phyloP scores from a whole-genome alignment of 2,329 filamentous ascomycete species.

The Furcasterigmium sp. region DNA sequence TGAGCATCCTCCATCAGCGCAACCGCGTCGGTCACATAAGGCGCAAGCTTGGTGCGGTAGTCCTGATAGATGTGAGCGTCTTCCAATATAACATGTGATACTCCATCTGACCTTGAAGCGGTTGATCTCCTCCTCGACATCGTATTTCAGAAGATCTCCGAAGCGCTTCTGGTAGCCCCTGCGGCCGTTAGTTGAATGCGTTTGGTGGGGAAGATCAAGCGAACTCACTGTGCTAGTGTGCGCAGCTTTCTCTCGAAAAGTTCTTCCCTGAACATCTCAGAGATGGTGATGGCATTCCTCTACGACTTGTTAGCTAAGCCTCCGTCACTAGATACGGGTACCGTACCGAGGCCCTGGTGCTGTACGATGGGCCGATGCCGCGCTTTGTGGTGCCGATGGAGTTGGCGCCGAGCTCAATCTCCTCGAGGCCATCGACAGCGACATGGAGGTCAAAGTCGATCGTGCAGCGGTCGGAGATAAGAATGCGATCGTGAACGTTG shows the following conservation, averaged over 20 bases:
- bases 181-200: not conserved
- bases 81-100: no score
- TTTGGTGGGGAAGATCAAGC: not conserved
- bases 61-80: not conserved
- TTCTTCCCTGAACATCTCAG: constrained; percentile 62
- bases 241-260: constrained; percentile 63
- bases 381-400: constrained; percentile 3
- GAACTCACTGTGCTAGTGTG: constrained; percentile 39
- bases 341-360: constrained; percentile 43
- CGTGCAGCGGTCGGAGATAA: constrained; percentile 59
- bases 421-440: constrained; percentile 65
- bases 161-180: constrained; percentile 62
- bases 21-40: constrained; percentile 62
- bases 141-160: constrained; percentile 59
- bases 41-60: not conserved
- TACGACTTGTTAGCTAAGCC: constrained; percentile 19
- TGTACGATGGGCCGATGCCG: constrained; percentile 5
- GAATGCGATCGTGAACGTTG: constrained; percentile 42
- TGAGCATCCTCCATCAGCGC: constrained; percentile 59
- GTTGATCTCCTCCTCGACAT: constrained; percentile 63
- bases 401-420: constrained; percentile 38
- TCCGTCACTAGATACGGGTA: not conserved
- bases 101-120: constrained; percentile 12
- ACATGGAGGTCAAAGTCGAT: constrained; percentile 62
- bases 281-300: constrained; percentile 59